A percentile compares a stretch with the other conserved stretches of the same genome.
phyloP scores from a whole-genome alignment of 1,284 basidiomycete genomes.

The Neolentinus lepideus region DNA sequence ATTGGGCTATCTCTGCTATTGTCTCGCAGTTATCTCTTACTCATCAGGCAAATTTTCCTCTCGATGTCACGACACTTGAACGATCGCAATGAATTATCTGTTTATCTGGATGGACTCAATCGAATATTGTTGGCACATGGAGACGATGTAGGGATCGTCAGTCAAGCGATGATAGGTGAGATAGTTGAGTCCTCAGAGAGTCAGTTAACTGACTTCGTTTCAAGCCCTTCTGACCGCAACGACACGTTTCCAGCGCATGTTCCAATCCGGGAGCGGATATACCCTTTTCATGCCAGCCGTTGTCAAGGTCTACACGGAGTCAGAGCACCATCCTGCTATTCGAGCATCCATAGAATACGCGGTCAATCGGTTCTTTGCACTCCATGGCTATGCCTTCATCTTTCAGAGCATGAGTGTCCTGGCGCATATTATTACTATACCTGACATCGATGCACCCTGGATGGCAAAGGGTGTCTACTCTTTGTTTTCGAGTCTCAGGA shows the following conservation, averaged over 20 bases:
- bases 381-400: slow-evolving; percentile 70
- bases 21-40: slow-evolving; percentile 62
- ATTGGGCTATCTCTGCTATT: slow-evolving; percentile 48
- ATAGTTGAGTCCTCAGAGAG: slow-evolving; percentile 3
- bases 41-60: slow-evolving; percentile 67
- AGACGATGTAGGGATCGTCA: slow-evolving; percentile 64
- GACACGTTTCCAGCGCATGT: slow-evolving; percentile 70
- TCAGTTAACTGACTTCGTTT: slow-evolving; percentile 9
- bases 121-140: slow-evolving; percentile 61
- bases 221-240: slow-evolving; percentile 62
- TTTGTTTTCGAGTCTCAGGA: slow-evolving; percentile 49
- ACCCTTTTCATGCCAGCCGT: slow-evolving; percentile 65
- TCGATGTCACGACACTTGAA: slow-evolving; percentile 73
- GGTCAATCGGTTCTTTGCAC: slow-evolving; percentile 64
- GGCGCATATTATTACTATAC: slow-evolving; percentile 45
- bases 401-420: slow-evolving; percentile 68
- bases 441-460: slow-evolving; percentile 40
- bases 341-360: slow-evolving; percentile 68
- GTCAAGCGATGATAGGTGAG: slow-evolving; percentile 65
- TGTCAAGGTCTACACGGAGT: slow-evolving; percentile 61
- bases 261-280: slow-evolving; percentile 67
- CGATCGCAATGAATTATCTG: slow-evolving; percentile 63
- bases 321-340: slow-evolving; percentile 46
- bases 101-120: slow-evolving; percentile 66
- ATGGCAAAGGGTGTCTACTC: slow-evolving; percentile 44